Base-by-base conservation (phyloP, 208 protist species). In the Trypanosoma scelopori region DNA sequence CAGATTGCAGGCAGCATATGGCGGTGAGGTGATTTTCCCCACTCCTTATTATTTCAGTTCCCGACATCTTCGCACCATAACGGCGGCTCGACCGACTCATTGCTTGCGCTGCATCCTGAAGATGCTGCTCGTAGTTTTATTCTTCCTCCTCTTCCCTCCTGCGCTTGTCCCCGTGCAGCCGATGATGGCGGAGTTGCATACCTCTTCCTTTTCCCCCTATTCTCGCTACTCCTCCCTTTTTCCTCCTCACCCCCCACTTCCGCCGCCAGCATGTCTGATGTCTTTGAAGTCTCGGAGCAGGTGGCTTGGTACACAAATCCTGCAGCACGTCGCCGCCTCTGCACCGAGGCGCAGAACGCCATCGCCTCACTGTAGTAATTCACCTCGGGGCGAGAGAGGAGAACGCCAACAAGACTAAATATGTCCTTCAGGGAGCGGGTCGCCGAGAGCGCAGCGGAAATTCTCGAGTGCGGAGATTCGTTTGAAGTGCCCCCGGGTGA, bases 341-440 rank as follows among this genome's bases (percentile, higher is more conserved):
- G 43, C 43, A 67, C 55, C 0, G 46, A 51, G 12, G 55, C 18
- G 28, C 55, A 69, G 48, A 75, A 75, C 9, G 42, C 42, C n/a
- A 39, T 53, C 13, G 81, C 80, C 37, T 74, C 82, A 5, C 47
- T 62, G 69, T 89, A 88, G 52, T 88, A 65, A 65, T 87, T 72
- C 1, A 68, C 67, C 11, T 70, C 57, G 22, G 83, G 78, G 15
- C 78, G 55, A 1, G 69, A 82, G 1, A 79, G 55, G 0, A 92
- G 70, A 27, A 89, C 55, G 13, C 66, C 73, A 22, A 86, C 73
- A 28, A 87, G 55, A 20, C 82, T 76, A 65, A 77, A 76, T 5
- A 86, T 59, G 66, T 92, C 86, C 25, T 66, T 61, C 43, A 65
- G 35, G 11, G 76, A 39, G 71, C 73, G 20, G 47, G 69, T 55